Evolutionary conservation across 495 filamentous ascomycete genomes (phyloP).

Genomic region (Aspergillus incahuasiensis): DNA sequence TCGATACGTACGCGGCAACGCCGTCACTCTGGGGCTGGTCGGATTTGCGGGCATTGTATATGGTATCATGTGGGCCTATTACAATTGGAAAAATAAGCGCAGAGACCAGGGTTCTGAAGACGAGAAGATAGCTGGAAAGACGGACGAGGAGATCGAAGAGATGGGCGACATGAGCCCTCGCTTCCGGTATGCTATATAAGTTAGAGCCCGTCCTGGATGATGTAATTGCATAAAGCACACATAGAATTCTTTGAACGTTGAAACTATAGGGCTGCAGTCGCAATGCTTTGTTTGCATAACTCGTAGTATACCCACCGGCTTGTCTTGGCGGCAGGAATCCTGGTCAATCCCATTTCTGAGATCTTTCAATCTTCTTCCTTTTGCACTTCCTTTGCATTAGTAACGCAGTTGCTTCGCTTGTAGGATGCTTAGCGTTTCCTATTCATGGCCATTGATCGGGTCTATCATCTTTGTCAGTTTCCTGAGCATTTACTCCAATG

Average conservation of each 20-base stretch:
- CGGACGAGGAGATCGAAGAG: constrained; percentile 62
- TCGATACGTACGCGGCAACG: constrained; percentile 40
- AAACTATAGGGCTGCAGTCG: not conserved
- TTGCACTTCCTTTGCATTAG: not conserved
- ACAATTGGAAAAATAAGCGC: constrained; percentile 49
- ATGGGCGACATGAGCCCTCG: constrained; percentile 65
- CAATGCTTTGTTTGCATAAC: too few species aligned
- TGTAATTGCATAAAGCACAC: too few species aligned
- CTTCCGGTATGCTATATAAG: constrained; percentile 53
- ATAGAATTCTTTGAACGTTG: too few species aligned
- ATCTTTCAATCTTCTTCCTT: not conserved
- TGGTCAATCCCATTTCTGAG: not conserved
- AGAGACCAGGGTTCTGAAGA: constrained; percentile 51
- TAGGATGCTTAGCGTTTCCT: not conserved
- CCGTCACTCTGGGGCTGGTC: constrained; percentile 43
- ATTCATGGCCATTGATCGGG: not conserved
- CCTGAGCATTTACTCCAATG: not conserved
- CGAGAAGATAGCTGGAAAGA: constrained; percentile 48
- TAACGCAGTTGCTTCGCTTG: not conserved
- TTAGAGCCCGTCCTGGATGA: not conserved
- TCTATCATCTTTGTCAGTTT: constrained; percentile 2
- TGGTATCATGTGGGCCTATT: constrained; percentile 51
- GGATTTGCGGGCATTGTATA: constrained; percentile 41
- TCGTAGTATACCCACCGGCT: not conserved
- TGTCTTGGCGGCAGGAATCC: not conserved